Evolutionary conservation across 192 early-diverging fungal genomes (phyloP), one percentile per base, ranked within the genome.

Genomic region (Rhizophagus clarus): DNA sequence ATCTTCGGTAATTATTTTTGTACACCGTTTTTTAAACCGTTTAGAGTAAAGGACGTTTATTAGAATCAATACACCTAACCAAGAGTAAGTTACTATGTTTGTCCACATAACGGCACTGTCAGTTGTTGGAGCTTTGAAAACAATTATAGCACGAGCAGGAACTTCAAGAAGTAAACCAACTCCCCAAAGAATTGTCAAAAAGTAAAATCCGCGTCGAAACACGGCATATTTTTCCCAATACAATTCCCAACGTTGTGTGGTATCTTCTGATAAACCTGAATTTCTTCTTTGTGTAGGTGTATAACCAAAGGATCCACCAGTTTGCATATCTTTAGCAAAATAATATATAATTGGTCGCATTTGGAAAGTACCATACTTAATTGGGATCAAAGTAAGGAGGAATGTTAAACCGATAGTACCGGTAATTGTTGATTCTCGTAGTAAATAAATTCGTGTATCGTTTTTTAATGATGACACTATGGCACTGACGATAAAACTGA

Each of bases 351-450:
- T 76, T 3, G 87, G 87, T n/a, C 80, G 70, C 63, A 84, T 49
- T 61, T 81, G 70, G 68, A 80, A 83, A 31, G 79, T 29, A 15
- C 80, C 72, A 56, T 79, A 67, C 20, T 70, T 79, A 62, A 88
- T 49, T 5, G 87, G 87, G 22, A 88, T 71, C 42, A 88, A 67
- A 0, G 83, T 83, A 40, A 72, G 34, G 26, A 88, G 24, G 47
- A 88, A 82, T 63, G 84, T 71, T 1, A 83, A 34, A 66, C 87
- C 42, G 83, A 31, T 81, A 76, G 17, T 79, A 81, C 79, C 61
- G 1, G 87, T 88, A 62, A 86, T 82, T 60, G 81, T 60, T 1
- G 87, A 88, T 72, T 88, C 87, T 66, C 87, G 78, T 68, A 88
- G 72, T 17, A 88, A 77, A 70, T 82, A 81, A 9, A 86, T 69